phyloP scores from a whole-genome alignment of 2,329 filamentous ascomycete genomes.

The Monosporascus sp. region DNA sequence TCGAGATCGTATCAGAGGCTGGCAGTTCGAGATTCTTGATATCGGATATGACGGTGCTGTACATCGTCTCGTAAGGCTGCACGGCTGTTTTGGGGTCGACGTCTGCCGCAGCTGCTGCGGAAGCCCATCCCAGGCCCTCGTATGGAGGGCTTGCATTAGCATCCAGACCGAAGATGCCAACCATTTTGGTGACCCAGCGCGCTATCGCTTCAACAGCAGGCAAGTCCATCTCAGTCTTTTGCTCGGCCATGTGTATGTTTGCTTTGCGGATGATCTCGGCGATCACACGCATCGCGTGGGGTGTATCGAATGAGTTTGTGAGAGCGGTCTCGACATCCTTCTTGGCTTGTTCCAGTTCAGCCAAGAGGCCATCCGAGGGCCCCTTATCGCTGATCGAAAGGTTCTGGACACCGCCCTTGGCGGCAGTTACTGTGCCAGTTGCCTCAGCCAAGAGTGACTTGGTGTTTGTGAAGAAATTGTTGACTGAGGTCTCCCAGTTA shows the following conservation, averaged over 20 bases:
- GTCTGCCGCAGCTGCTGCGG: constrained; percentile 28
- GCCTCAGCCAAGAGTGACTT: constrained; percentile 49
- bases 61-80: constrained; percentile 40
- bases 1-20: constrained; percentile 36
- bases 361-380: constrained; percentile 25
- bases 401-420: constrained; percentile 25
- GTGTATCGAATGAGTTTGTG: constrained; percentile 83
- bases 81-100: constrained; percentile 41
- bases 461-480: constrained; percentile 56
- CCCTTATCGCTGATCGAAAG: constrained; percentile 32
- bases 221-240: constrained; percentile 40
- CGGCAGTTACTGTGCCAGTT: constrained; percentile 21
- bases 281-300: constrained; percentile 71
- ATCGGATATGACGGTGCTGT: constrained; percentile 40
- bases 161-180: constrained; percentile 80
- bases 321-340: constrained; percentile 54
- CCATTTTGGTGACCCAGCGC: constrained; percentile 75
- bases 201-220: constrained; percentile 52
- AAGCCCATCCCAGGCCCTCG: constrained; percentile 52
- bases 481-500: constrained; percentile 75
- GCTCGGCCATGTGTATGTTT: constrained; percentile 54
- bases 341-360: constrained; percentile 48
- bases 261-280: constrained; percentile 71
- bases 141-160: constrained; percentile 50
- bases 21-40: constrained; percentile 41